Percentiles rank a stretch among this genome's conserved stretches.
Evolutionary conservation across 257 asterid species (phyloP).

Genomic region (Solanum infundibuliforme): DNA sequence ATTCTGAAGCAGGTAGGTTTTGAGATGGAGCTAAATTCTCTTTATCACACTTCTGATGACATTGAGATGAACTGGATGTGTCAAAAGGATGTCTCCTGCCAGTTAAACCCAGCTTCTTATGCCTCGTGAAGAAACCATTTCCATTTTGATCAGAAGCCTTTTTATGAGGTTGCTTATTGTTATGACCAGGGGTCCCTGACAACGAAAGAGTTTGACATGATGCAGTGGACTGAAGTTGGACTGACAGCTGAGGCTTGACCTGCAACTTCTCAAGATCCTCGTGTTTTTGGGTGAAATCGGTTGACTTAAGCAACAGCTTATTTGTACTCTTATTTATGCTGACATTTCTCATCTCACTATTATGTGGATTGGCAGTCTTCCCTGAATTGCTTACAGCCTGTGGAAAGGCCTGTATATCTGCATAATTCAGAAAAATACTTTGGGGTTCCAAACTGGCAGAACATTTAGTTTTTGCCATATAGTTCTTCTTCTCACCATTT

Average conservation of each 20-base stretch:
- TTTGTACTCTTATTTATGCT: conserved; percentile 1
- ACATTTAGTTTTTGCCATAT: conserved; percentile 7
- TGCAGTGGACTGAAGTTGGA: conserved; percentile 1
- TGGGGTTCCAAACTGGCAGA: conserved; percentile 13
- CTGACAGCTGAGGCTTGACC: conserved; percentile 6
- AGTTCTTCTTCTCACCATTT: conserved; percentile 6
- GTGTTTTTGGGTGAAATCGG: conserved; percentile 9
- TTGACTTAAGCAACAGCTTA: conserved; percentile 5
- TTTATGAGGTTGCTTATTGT: conserved; percentile 5
- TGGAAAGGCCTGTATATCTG: conserved; percentile 4
- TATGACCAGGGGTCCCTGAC: conserved; percentile 3
- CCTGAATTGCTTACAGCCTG: conserved; percentile 3
- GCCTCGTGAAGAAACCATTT: conserved; percentile 13
- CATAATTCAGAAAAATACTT: conserved; percentile 6
- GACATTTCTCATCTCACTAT: conserved; percentile 1
- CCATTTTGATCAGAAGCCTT: conserved; percentile 9
- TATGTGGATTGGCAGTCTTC: conserved; percentile 2
- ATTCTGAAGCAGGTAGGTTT: conserved; percentile 2
- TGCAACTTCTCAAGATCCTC: conserved; percentile 8
- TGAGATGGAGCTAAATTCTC: conserved; percentile 33
- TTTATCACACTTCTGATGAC: conserved; percentile 17
- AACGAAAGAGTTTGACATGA: not conserved
- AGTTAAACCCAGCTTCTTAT: conserved; percentile 26
- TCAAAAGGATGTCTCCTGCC: conserved; percentile 17
- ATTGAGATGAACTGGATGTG: conserved; percentile 6